Evolutionary conservation across 805 yeast genomes (phyloP).

Genomic region (Cyberlindnera bimundalis): DNA sequence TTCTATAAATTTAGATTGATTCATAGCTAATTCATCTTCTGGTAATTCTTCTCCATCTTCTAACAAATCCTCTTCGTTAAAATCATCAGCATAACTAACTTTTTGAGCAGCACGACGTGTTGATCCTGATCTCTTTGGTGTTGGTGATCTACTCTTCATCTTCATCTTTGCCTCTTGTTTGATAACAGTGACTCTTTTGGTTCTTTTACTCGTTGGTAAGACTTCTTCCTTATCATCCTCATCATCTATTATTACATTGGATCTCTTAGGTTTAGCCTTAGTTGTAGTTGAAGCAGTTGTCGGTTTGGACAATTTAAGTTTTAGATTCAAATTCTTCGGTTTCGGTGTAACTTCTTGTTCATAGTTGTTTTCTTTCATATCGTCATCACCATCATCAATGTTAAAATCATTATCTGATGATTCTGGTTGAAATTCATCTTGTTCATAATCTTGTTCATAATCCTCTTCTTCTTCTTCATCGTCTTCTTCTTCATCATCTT

Average conservation of each 20-base stretch:
- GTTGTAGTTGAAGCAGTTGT: background rate
- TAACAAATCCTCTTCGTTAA: conserved; percentile 9
- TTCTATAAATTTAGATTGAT: background rate
- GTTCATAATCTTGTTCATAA: conserved; percentile 13
- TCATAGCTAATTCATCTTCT: conserved; percentile 1
- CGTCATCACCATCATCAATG: conserved; percentile 19
- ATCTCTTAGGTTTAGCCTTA: conserved; percentile 2
- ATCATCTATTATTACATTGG: background rate
- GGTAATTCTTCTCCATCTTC: conserved; percentile 12
- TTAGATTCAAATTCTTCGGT: conserved; percentile 16
- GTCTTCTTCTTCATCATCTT: conserved; percentile 14
- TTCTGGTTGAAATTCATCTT: conserved; percentile 9
- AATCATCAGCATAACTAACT: conserved; percentile 11
- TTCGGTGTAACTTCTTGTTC: conserved; percentile 11
- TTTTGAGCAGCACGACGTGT: conserved; percentile 12
- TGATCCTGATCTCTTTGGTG: conserved; percentile 6
- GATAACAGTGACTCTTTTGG: conserved; percentile 3
- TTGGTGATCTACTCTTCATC: conserved; percentile 1
- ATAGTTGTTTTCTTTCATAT: conserved; percentile 7
- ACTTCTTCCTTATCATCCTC: conserved; percentile 8
- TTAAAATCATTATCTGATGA: conserved; percentile 19
- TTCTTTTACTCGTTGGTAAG: background rate
- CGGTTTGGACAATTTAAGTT: conserved; percentile 16
- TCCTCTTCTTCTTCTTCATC: conserved; percentile 16
- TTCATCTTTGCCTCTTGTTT: conserved; percentile 2